These are phyloP conservation scores for Pestalotiopsis sp. DNA, from an alignment of 2,329 filamentous ascomycete genomes.

Conservation along the genomic window DNA sequence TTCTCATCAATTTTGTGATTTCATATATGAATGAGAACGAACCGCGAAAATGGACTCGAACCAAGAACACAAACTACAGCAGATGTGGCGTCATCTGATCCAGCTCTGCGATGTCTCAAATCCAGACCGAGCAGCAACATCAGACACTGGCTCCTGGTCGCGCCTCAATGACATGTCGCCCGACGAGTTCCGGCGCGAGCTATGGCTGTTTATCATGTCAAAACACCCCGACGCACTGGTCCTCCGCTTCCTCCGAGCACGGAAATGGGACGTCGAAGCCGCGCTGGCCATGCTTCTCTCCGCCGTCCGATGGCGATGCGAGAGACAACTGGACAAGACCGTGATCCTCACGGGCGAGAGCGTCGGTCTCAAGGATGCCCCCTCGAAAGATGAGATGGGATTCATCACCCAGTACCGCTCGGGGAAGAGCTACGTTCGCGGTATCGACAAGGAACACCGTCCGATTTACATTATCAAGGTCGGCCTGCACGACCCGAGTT, in stretches of 20 bases:
- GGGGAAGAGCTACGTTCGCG: slow-evolving; percentile 41
- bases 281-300: slow-evolving; percentile 41
- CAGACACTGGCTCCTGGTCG: slow-evolving; percentile 34
- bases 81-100: background rate
- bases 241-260: slow-evolving; percentile 42
- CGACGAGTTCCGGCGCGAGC: slow-evolving; percentile 24
- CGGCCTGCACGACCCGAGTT: slow-evolving; percentile 32
- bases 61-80: slow-evolving; percentile 6
- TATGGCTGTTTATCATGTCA: slow-evolving; percentile 27
- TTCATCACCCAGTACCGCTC: slow-evolving; percentile 40
- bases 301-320: slow-evolving; percentile 39
- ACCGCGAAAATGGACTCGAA: background rate
- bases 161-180: slow-evolving; percentile 16
- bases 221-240: slow-evolving; percentile 41
- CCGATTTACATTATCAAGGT: slow-evolving; percentile 40
- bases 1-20: too few species aligned
- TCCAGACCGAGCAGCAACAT: background rate
- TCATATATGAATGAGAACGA: background rate
- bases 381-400: slow-evolving; percentile 29
- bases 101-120: slow-evolving; percentile 30
- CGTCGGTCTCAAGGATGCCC: slow-evolving; percentile 26
- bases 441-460: slow-evolving; percentile 35
- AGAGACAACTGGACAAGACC: slow-evolving; percentile 32
- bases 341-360: slow-evolving; percentile 37
- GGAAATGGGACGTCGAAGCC: slow-evolving; percentile 42